Evolutionary conservation across 78 protist species (phyloP), one percentile per base, ranked within the genome.

Genomic region (Capsaspora owczarzaki): DNA sequence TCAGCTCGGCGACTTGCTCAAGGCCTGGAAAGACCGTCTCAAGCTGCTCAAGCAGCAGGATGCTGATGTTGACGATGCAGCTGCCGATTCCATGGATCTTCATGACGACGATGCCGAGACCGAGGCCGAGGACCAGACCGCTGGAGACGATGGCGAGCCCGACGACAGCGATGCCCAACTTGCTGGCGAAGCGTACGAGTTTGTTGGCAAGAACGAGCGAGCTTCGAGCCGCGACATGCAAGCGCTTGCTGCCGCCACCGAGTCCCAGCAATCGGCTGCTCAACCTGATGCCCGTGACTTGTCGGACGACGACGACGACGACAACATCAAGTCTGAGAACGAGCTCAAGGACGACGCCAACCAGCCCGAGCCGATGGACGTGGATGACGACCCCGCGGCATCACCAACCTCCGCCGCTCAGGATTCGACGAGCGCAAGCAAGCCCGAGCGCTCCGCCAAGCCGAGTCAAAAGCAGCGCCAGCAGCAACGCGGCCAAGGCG

Each of bases 1-100:
- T 19, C 27, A 47, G 12, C 78, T 93, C 12, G 96, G 94, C 60
- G 90, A 85, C 5, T 83, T 89, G 33, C 47, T 84, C 33, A 3
- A 87, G 76, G 0, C 0, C n/a, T 92, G 93, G 93, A 5, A 43
- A 14, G 68, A 82, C 63, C 49, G 46, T 37, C 83, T 86, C 60
- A 47, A 80, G 40, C 10, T 89, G 81, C 2, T 82, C 27, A 74
- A 85, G 31, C 27, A 40, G 49, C 81, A n/a, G 69, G 44, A 37
- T 16, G 80, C 19, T 19, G 76, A 42, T 1, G 74, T 49, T 19
- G 56, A 49, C 29, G 29, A 49, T 8, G 56, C 56, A 49, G 29
- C 56, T 49, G 56, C 61, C 42, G 82, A 81, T 63, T 14, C 82
- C 31, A 80, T 77, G 77, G 84, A 82, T 29, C 49, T 40, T 38